Base-by-base conservation (phyloP, 768 basidiomycete genomes). In the Fistulinella prunicolor region DNA sequence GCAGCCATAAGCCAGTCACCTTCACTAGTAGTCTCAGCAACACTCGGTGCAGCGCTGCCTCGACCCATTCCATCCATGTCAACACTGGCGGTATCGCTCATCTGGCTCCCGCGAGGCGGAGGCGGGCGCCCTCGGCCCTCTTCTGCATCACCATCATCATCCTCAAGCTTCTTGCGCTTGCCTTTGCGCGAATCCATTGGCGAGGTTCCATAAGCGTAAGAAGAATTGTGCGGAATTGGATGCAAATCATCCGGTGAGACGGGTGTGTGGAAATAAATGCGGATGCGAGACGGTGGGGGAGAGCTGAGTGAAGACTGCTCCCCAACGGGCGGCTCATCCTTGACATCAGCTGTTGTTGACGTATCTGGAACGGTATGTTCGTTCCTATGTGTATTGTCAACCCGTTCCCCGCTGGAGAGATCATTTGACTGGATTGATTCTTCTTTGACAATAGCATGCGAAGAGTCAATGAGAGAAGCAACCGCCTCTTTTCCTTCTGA, bases 221-320 rank as follows among this genome's bases (percentile, higher is more conserved):
- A 68, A 53, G 73, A 71, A 59, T 80, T 73, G 73, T 82, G 79
- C 50, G 84, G 82, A 64, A 88, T 83, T 20, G 83, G 83, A 63
- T 80, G 83, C 47, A 83, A 77, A 69, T 90, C 89, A 72, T 89
- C 88, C 61, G 84, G 78, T 54, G 86, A 81, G 54, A 86, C 86
- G 51, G 89, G 90, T 21, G 89, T 91, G 72, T 92, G 89, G 75
- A 93, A 93, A 73, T 93, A 93, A 48, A 93, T 89, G 60, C 89
- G 86, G 59, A 93, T 83, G 54, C 90, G 85, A 37, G 89, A 89
- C 29, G 87, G 85, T 70, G 68, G 84, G 66, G 60, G 79, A 65
- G 70, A 70, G 50, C 58, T 58, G 51, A 69, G 68, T 9, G 59
- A 56, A 30, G 61, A 59, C 53, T 66, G 59, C 50, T 65, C 60